Evolutionary conservation across 202 grass and related monocot genomes (phyloP).

Genomic region (Setaria viridis): DNA sequence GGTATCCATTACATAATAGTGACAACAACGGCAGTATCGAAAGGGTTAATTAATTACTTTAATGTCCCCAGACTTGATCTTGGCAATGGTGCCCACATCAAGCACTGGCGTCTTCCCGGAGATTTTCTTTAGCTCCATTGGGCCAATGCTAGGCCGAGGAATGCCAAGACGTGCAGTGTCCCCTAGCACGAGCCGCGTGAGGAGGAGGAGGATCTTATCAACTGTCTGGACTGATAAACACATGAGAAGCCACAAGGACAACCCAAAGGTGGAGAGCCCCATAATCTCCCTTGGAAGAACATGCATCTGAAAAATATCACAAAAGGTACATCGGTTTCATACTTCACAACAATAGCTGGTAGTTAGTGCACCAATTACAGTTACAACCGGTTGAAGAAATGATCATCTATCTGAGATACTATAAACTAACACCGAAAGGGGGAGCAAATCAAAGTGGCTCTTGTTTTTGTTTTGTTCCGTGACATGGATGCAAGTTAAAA

Average conservation of each 20-base stretch:
- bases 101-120: slow-evolving; percentile 87
- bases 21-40: background rate
- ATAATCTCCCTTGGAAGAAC: slow-evolving; percentile 82
- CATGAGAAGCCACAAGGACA: slow-evolving; percentile 69
- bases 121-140: slow-evolving; percentile 66
- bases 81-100: slow-evolving; percentile 74
- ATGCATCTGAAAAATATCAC: slow-evolving; percentile 62
- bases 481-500: slow-evolving; percentile 22
- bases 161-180: slow-evolving; percentile 65
- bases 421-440: slow-evolving; percentile 51
- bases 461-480: slow-evolving; percentile 42
- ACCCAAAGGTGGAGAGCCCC: slow-evolving; percentile 75
- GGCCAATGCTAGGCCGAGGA: slow-evolving; percentile 68
- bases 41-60: slow-evolving; percentile 42
- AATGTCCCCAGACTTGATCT: slow-evolving; percentile 80
- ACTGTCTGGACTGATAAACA: slow-evolving; percentile 53
- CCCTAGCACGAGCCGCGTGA: slow-evolving; percentile 58
- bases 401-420: background rate
- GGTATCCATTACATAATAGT: too few relatives aligned
- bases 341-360: slow-evolving; percentile 13
- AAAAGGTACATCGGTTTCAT: background rate
- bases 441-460: slow-evolving; percentile 34
- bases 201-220: slow-evolving; percentile 62
- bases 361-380: slow-evolving; percentile 14
- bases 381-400: background rate